Evolutionary conservation across 2,329 filamentous ascomycete species (phyloP), one percentile per base, ranked within the genome.

Genomic region (Dactylellina parvicollis): DNA sequence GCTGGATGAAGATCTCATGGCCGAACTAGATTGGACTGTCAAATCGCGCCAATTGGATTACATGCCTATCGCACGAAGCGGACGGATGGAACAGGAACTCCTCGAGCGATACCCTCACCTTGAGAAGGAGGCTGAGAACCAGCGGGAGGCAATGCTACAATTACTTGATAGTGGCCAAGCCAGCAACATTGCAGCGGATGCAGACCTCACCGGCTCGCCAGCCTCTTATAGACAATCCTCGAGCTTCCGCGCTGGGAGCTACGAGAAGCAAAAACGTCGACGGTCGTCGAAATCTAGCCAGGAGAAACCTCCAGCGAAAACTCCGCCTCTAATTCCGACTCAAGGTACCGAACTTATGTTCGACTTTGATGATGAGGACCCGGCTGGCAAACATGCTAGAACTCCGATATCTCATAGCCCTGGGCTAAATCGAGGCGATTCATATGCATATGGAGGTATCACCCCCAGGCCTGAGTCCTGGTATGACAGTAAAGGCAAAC

Each of bases 311-410:
- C 84, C 86, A 56, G 91, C 88, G 64, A 92, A 92, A 0, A 84
- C 82, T 16, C 83, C 95, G 46, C 88, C 87, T 61, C 85, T 89
- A 0, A 92, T 88, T 77, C 85, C 85, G 18, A 93, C 47, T 5
- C 90, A 0, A 83, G 85, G 64, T 0, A 85, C 85, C 36, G 93
- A 97, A 76, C 84, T 97, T 61, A 96, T 96, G 80, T 97, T 97
- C 79, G 88, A 92, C 76, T 97, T 97, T 92, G 94, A 96, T 69
- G 92, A 96, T 36, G 92, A 92, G 44, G 85, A 84, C 65, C 75
- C 80, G 14, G 38, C 42, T 26, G 44, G 54, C 1, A 59, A 20
- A 28, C 32, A 54, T 14, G 22, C 30, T 14, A 61, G 78, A 47
- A 69, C 40, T 12, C 54, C 50, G 18, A 64, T 52, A 50, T 57